phyloP scores from a whole-genome alignment of 768 basidiomycete genomes.

The Nidula microcarpa region DNA sequence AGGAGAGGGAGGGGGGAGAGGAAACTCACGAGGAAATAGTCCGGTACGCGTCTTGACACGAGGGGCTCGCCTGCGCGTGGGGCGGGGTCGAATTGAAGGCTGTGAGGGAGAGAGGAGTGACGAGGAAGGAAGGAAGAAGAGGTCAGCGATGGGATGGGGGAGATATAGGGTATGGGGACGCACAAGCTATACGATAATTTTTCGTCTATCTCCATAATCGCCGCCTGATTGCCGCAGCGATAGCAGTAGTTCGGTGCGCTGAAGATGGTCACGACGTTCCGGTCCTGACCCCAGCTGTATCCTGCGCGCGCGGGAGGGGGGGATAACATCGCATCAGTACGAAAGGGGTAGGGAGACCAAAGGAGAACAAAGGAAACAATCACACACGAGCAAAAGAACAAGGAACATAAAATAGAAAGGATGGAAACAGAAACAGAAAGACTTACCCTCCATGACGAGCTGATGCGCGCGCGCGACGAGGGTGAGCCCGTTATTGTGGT shows the following conservation, averaged over 20 bases:
- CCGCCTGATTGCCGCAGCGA: conserved; percentile 98
- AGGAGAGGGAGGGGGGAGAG: conserved; percentile 1
- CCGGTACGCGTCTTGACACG: conserved; percentile 91
- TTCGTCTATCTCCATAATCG: conserved; percentile 99
- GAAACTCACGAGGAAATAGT: conserved; percentile 84
- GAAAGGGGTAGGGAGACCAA: too few species aligned
- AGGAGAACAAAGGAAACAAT: too few species aligned
- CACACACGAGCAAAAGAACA: too few species aligned
- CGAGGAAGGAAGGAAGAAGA: neutral
- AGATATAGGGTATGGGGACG: conserved; percentile 28
- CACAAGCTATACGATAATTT: conserved; percentile 93
- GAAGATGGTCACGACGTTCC: conserved; percentile 99
- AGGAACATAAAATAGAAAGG: too few species aligned
- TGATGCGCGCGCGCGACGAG: conserved; percentile 94
- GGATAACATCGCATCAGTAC: conserved; percentile 8
- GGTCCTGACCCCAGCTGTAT: conserved; percentile 98
- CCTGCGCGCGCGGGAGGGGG: conserved; percentile 33
- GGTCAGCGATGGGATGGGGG: neutral
- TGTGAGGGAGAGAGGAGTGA: conserved; percentile 20
- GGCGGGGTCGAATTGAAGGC: conserved; percentile 99
- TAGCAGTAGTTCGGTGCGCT: conserved; percentile 99
- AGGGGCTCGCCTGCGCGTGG: conserved; percentile 98
- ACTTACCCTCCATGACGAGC: conserved; percentile 93
- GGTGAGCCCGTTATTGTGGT: conserved; percentile 98
- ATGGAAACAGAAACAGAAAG: neutral